These are phyloP conservation scores for Tylopilus cervinicoccineus DNA, from an alignment of 768 basidiomycete species.

Conservation along the genomic window DNA sequence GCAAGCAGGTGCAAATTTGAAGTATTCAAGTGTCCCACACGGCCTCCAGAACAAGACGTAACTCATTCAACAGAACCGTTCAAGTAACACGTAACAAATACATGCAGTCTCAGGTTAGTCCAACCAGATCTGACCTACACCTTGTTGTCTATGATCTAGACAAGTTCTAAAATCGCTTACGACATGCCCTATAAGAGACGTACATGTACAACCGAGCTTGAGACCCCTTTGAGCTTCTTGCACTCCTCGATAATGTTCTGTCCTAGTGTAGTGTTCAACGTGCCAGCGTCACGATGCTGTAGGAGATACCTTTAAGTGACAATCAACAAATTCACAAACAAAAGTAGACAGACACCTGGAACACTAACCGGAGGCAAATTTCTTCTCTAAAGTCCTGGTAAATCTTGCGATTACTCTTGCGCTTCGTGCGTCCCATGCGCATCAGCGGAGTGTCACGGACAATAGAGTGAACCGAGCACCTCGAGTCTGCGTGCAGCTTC, in stretches of 20 bases:
- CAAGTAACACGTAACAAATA: neutral
- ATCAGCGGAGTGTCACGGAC: neutral
- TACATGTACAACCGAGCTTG: constrained; percentile 32
- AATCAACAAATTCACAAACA: neutral
- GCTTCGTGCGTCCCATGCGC: constrained; percentile 35
- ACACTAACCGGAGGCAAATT: constrained; percentile 55
- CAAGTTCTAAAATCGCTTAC: neutral
- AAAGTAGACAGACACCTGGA: neutral
- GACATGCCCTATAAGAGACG: neutral
- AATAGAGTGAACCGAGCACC: constrained; percentile 34
- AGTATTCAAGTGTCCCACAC: no score
- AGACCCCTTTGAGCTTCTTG: constrained; percentile 52
- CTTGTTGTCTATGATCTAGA: constrained; percentile 22
- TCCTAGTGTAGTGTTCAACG: constrained; percentile 47
- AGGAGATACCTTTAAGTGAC: constrained; percentile 53
- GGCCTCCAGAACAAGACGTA: no score
- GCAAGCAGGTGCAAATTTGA: no score
- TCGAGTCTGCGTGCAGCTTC: constrained; percentile 69
- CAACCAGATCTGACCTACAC: constrained; percentile 2
- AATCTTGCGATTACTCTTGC: constrained; percentile 71
- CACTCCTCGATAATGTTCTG: constrained; percentile 60
- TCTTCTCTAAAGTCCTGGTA: constrained; percentile 80
- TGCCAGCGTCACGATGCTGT: constrained; percentile 47
- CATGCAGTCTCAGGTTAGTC: neutral
- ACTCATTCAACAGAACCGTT: neutral